Base-by-base conservation (phyloP, 805 yeast species). In the Lipomyces oligophaga region DNA sequence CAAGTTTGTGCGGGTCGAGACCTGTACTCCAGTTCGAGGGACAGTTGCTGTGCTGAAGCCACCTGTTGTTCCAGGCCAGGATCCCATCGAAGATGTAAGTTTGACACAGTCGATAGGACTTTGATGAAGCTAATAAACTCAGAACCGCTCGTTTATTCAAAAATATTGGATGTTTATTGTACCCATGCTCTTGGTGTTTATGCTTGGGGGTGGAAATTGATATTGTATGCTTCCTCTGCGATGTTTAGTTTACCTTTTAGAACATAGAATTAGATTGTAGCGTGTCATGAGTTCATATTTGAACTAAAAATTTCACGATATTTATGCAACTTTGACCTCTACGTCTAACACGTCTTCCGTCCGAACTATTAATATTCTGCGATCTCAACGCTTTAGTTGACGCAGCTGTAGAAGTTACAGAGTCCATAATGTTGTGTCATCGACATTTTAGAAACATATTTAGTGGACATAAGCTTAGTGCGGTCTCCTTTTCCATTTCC, bases 101-200 rank as follows among this genome's bases (percentile, higher is more conserved):
- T n/a, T 33, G 20, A 10, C n/a, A 24, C 19, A 34, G 7, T 24
- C 16, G 19, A 19, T 15, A 16, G n/a, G 15, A 11, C 3, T 3
- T 15, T 31, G 13, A 15, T 2, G 21, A 35, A n/a, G 42, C 18
- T 30, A 31, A 27, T 19, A 31, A 4, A 21, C 25, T 28, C 25
- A 52, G 50, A 42, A 36, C 19, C 43, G 46, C 11, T 44, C 56
- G 35, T 52, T 52, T 37, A 36, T 52, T 18, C 56, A 52, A 33
- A 52, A 52, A 31, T 52, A 52, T 36, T 52, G 56, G 56, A 45
- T 52, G 52, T 52, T 52, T 20, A 40, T 52, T 25, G 54, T 52
- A 3, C 52, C 52, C 8, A 33, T 47, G 45, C 24, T 52, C 15
- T 45, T 52, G 4, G 56, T 52, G 24, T 35, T 52, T 28, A 21